Conservation (phyloP, 2,329 filamentous ascomycete species). For the Stachybotrys chartarum region DNA sequence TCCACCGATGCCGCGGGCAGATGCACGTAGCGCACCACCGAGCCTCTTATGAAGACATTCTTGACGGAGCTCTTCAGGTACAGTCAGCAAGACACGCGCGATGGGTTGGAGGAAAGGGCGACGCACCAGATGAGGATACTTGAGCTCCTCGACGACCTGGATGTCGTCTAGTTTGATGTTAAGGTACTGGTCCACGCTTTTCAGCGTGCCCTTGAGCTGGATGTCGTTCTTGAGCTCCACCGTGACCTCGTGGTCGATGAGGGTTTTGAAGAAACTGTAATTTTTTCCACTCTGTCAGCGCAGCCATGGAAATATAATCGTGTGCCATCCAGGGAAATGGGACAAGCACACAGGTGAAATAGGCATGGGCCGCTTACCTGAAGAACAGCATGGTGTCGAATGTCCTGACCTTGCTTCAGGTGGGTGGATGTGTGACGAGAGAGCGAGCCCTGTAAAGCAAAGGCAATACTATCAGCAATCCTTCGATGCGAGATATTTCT, state of each 20-base stretch:
- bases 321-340: background rate
- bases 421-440: too few species aligned
- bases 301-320: background rate
- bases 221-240: slow-evolving; percentile 99
- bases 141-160: slow-evolving; percentile 82
- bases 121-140: slow-evolving; percentile 83
- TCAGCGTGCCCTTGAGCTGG: slow-evolving; percentile 88
- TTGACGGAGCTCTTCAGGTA: slow-evolving; percentile 62
- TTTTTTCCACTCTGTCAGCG: background rate
- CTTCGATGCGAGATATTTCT: too few species aligned
- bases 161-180: slow-evolving; percentile 99
- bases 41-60: slow-evolving; percentile 92
- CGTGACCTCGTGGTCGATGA: slow-evolving; percentile 94
- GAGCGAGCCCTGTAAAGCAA: too few species aligned
- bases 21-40: slow-evolving; percentile 88
- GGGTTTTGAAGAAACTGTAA: slow-evolving; percentile 91
- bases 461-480: too few species aligned
- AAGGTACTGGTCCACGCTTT: slow-evolving; percentile 97
- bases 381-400: slow-evolving; percentile 35
- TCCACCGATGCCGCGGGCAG: slow-evolving; percentile 77
- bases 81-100: background rate
- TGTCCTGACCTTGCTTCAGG: background rate
- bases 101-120: background rate
- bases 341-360: background rate
- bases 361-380: slow-evolving; percentile 21